A percentile compares a stretch with the other conserved stretches of the same genome.
Conservation (phyloP, 345 rosid genomes). For the Eucalyptus polyanthemos region DNA sequence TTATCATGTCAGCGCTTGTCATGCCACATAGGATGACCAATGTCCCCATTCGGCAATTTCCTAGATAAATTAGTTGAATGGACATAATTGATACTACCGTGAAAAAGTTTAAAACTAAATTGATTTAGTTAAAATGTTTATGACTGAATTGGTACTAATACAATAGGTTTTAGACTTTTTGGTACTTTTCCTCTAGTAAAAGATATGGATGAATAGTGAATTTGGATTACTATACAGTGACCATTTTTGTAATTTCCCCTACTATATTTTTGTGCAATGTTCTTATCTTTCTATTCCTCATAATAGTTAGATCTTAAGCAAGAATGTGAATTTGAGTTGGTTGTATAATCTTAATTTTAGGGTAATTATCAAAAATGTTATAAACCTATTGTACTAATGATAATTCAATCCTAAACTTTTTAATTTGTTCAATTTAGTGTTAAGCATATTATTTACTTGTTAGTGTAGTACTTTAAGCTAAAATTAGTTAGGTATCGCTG, state of each 20-base stretch:
- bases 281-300: background rate
- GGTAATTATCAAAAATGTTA: background rate
- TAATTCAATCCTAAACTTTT: background rate
- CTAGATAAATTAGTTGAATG: too few relatives aligned
- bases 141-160: too few relatives aligned
- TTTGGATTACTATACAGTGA: background rate
- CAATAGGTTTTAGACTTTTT: too few relatives aligned
- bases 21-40: too few relatives aligned
- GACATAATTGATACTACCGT: too few relatives aligned
- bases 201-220: background rate
- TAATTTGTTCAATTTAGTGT: background rate
- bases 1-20: accelerated
- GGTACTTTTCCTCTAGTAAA: too few relatives aligned
- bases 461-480: accelerated
- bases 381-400: background rate
- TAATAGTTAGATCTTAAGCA: background rate
- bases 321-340: background rate
- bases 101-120: too few relatives aligned
- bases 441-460: too few relatives aligned
- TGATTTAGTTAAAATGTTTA: too few relatives aligned
- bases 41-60: too few relatives aligned
- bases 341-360: background rate
- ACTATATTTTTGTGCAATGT: background rate
- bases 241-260: background rate
- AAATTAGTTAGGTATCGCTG: background rate